Base-by-base conservation (phyloP, 140 eudicot species). In the Senecio squalidus region DNA sequence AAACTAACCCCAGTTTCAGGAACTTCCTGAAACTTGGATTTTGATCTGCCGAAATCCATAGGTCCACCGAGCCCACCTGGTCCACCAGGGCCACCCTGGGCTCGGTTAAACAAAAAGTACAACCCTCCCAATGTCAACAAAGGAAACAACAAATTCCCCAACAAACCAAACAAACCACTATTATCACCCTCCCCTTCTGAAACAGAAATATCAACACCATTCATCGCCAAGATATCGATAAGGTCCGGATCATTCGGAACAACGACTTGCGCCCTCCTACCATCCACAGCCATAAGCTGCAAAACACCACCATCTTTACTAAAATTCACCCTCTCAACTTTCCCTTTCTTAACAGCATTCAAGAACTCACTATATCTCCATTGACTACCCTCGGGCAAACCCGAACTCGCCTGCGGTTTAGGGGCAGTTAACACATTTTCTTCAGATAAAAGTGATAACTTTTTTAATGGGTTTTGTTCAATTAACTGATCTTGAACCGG, bases 1-100 rank as follows among this genome's bases (percentile, higher is more conserved):
- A 89, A 89, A 0, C 93, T 74, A 13, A 85, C 93, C 1, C 97
- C 97, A 10, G 97, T 89, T 61, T 89, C 95, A 3, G 95, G 95
- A 30, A 89, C 97, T 66, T 89, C 97, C 80, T 89, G 95, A 56
- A 89, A 89, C 93, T 89, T 85, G 50, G 97, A 85, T 48, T 89
- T 89, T 22, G 97, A 85, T 75, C 97, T 45, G 31, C 95, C 97
- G 46, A 89, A 89, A 62, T 85, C 97, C 97, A 89, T 85, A 6
- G 95, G 93, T 9, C 97, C 97, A 15, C 95, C 95, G 4, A 89
- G 76, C 25, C 96, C 96, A 4, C 97, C 97, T 1, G 97, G 97
- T 3, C 95, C 97, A 2, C 97, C 97, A 1, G 92, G 79, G 13
- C 97, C 97, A 2, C 97, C 97, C 46, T 89, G 97, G 23, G 97